Conservation (phyloP, 2,329 filamentous ascomycete genomes). For the Botrytis tulipae region DNA sequence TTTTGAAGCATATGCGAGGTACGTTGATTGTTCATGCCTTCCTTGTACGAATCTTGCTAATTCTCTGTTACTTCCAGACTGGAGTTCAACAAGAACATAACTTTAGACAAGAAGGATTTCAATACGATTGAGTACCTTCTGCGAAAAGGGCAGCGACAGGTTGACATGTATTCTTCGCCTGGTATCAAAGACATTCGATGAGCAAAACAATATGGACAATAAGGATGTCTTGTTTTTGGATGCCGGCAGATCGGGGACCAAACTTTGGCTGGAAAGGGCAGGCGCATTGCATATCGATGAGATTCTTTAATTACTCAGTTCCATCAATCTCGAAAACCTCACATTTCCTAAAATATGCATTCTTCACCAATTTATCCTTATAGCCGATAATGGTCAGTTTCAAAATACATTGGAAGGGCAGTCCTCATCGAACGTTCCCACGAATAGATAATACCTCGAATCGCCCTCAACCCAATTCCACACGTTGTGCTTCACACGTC, state of each 20-base stretch:
- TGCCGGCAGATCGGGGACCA: not conserved
- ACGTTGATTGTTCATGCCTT: constrained; percentile 29
- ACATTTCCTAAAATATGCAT: constrained; percentile 34
- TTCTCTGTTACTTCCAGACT: constrained; percentile 46
- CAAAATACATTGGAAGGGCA: constrained; percentile 37
- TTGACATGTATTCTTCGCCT: constrained; percentile 64
- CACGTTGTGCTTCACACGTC: constrained; percentile 3
- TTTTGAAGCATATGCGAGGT: constrained; percentile 66
- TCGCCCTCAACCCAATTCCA: constrained; percentile 13
- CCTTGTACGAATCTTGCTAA: not conserved
- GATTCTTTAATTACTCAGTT: constrained; percentile 1
- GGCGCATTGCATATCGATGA: constrained; percentile 8
- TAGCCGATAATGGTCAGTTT: constrained; percentile 30
- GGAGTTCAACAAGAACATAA: constrained; percentile 69
- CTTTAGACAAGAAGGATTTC: constrained; percentile 67
- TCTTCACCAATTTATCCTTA: constrained; percentile 26
- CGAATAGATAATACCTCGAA: constrained; percentile 30
- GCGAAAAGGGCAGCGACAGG: constrained; percentile 62
- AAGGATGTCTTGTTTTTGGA: not conserved
- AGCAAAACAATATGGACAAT: not conserved
- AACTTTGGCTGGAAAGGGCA: constrained; percentile 23
- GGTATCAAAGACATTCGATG: constrained; percentile 60
- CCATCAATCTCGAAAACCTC: constrained; percentile 6
- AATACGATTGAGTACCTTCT: constrained; percentile 66
- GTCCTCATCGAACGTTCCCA: constrained; percentile 34